Conservation (phyloP, 257 asterid genomes). For the Agastache rugosa region DNA sequence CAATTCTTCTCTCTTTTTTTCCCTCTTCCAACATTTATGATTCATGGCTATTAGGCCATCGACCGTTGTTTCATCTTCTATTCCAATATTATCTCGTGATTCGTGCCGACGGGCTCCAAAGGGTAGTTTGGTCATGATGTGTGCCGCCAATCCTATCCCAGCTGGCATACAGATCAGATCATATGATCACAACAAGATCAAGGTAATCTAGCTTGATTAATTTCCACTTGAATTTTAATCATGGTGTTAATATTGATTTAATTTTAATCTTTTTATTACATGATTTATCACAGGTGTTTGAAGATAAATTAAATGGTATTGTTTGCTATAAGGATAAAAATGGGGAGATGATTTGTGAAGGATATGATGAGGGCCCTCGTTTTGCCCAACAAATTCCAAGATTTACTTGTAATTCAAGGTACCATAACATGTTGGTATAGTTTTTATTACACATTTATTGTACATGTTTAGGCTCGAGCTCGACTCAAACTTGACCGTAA, state of each 20-base stretch:
- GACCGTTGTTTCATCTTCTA: constrained; percentile 35
- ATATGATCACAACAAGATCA: constrained; percentile 36
- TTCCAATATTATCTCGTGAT: constrained; percentile 27
- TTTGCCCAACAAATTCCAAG: constrained; percentile 46
- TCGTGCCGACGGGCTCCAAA: constrained; percentile 29
- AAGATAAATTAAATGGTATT: constrained; percentile 60
- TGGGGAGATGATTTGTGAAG: constrained; percentile 74
- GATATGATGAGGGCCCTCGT: constrained; percentile 75
- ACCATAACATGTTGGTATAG: constrained; percentile 12
- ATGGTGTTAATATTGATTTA: background rate
- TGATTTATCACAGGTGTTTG: constrained; percentile 51
- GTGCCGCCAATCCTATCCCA: constrained; percentile 46
- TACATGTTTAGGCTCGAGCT: background rate
- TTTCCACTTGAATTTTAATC: background rate
- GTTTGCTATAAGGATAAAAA: constrained; percentile 65
- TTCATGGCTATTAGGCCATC: constrained; percentile 54
- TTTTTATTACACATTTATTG: background rate
- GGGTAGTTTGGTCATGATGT: constrained; percentile 44
- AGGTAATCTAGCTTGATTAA: constrained; percentile 27
- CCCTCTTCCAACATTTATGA: constrained; percentile 7
- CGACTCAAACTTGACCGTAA: background rate
- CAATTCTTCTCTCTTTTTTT: background rate
- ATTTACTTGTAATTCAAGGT: constrained; percentile 50
- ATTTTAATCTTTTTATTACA: background rate
- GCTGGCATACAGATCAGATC: constrained; percentile 46